Base-by-base conservation (phyloP, 148 eudicot genomes). In the Heliosperma pusillum region DNA sequence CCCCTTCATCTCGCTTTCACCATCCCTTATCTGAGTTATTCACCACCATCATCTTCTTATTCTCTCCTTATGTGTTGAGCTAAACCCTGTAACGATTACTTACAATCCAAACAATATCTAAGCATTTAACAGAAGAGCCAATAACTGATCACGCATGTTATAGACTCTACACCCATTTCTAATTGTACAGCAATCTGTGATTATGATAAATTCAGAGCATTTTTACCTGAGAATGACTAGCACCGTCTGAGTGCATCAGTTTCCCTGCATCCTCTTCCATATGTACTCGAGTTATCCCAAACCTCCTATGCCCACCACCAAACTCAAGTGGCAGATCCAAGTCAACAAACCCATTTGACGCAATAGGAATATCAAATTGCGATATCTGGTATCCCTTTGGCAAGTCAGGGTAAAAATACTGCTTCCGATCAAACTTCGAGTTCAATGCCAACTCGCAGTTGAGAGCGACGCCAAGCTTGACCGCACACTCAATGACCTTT, bases 241-340 rank as follows among this genome's bases (percentile, higher is more conserved):
- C 93, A 77, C 83, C 83, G 20, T 87, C 98, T 1, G 91, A 74
- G 77, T 95, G 98, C 71, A 95, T 87, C 72, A 90, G 81, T 80
- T 95, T 95, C 66, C 98, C 98, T 12, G 98, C 98, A 88, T 95
- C 98, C 83, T 95, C 98, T 76, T 95, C 98, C 92, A 95, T 92
- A 86, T 95, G 98, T 42, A 95, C 97, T 68, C 98, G 86, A 47
- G 98, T 95, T 20, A 95, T 80, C 57, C 98, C 97, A 81, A 95
- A 95, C 77, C 80, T 89, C 83, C 92, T 86, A 74, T 92, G 98
- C 58, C 97, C 98, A 52, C 98, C 97, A 74, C 98, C 98, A 87
- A 76, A 86, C 82, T 95, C 98, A 73, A 89, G 82, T 2, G 98
- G 97, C 61, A 95, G 85, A 83, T 95, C 98, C 87, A 95, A 85